A percentile compares a stretch with the other conserved stretches of the same genome.
These are phyloP conservation scores for Rhizopogon roseolus DNA, from an alignment of 768 basidiomycete genomes.

Conservation along the genomic window DNA sequence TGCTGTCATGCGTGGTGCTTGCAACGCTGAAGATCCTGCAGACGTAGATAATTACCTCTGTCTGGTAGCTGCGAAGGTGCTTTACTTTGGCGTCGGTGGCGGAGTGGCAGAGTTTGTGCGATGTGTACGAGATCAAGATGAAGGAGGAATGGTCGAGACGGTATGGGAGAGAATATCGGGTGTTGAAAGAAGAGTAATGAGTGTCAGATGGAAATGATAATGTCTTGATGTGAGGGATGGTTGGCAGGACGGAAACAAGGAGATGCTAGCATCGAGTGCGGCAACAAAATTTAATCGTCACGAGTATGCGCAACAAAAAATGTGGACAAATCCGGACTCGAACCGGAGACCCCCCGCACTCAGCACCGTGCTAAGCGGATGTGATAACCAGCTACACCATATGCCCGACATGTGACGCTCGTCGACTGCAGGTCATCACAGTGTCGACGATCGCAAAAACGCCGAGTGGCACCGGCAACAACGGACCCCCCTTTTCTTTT, in stretches of 20 bases:
- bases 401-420: conserved; percentile 16
- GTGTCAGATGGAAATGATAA: conserved; percentile 44
- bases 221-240: neutral
- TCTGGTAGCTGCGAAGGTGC: conserved; percentile 84
- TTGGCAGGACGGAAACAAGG: neutral
- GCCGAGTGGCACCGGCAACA: too few species aligned
- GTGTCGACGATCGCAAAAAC: too few species aligned
- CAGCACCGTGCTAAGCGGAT: conserved; percentile 33
- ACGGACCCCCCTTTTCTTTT: too few species aligned
- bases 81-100: conserved; percentile 96
- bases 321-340: conserved; percentile 36
- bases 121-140: conserved; percentile 38
- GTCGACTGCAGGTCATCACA: neutral
- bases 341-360: conserved; percentile 34
- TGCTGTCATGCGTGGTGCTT: conserved; percentile 40
- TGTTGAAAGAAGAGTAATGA: conserved; percentile 71
- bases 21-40: conserved; percentile 8
- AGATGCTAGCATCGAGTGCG: neutral
- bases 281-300: neutral
- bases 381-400: conserved; percentile 38
- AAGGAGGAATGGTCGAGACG: conserved; percentile 42
- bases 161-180: conserved; percentile 66
- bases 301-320: conserved; percentile 10
- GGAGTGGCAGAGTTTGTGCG: conserved; percentile 72
- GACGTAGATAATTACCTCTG: conserved; percentile 33